Evolutionary conservation across 148 eudicot species (phyloP), one percentile per base, ranked within the genome.

Genomic region (Bassia scoparia): DNA sequence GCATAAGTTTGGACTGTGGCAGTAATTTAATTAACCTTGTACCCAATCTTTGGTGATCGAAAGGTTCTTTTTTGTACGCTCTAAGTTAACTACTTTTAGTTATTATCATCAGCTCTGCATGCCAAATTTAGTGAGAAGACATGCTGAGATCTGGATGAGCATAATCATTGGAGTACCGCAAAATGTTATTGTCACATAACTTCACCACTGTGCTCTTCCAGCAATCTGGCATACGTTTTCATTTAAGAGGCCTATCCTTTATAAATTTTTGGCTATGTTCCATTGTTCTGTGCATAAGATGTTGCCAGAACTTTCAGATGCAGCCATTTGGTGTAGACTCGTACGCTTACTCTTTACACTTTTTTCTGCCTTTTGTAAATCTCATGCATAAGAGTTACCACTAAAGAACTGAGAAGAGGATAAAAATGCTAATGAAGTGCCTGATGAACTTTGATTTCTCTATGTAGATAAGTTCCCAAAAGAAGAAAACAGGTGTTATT

Each of bases 401-500:
- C n/a, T 12, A 41, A 41, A 12, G 44, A 41, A 41, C 7, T 41
- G 44, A 41, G 44, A 41, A 0, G 44, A 7, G 7, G 11, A 41
- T 41, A 8, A 41, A 41, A 41, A 41, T 1, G 46, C 46, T 41
- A 41, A 41, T 5, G 46, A 1, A 41, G 46, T 30, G 29, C 62
- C 34, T 75, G 55, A 60, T 24, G 27, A 54, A 44, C 27, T 62
- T 59, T 62, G 61, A 9, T 50, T 77, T 61, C 56, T 61, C 41
- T 60, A 14, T 72, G 74, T 80, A 93, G 98, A 89, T 93, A 82
- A 90, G 87, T 77, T 78, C 87, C 18, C 96, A 90, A 70, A 93
- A 93, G 89, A 93, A 90, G 84, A 93, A 93, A 86, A 93, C 98
- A 31, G 98, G 98, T 78, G 98, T 90, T 38, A 81, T 93, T 80